Evolutionary conservation across 2,329 filamentous ascomycete genomes (phyloP).

Genomic region (Xylariomycetidae sp.): DNA sequence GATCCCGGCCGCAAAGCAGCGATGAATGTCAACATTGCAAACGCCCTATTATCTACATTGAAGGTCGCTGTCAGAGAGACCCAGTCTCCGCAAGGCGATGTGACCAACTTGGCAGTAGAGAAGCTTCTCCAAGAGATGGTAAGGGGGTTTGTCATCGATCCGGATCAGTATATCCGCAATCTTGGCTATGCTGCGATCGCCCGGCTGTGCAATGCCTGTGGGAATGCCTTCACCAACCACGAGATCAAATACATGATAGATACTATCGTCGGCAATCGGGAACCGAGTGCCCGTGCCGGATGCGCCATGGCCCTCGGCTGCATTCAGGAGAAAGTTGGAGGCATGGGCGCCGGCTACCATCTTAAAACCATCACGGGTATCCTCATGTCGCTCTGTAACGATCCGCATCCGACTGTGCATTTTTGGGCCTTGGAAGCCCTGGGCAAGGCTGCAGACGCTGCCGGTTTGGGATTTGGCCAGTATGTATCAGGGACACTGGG

Average conservation of each 20-base stretch:
- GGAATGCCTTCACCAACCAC: conserved; percentile 80
- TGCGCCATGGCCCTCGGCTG: conserved; percentile 90
- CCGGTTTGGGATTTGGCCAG: conserved; percentile 84
- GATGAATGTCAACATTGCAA: conserved; percentile 83
- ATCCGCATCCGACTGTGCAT: conserved; percentile 91
- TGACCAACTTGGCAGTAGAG: conserved; percentile 72
- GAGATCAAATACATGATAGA: conserved; percentile 92
- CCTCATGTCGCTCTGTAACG: conserved; percentile 94
- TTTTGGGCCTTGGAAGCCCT: conserved; percentile 94
- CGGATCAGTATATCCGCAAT: conserved; percentile 80
- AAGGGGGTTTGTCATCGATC: conserved; percentile 69
- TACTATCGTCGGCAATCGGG: conserved; percentile 87
- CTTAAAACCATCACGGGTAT: conserved; percentile 97
- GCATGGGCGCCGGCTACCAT: conserved; percentile 95
- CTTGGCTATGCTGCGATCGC: conserved; percentile 83
- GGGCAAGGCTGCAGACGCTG: conserved; percentile 81
- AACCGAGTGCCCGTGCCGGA: conserved; percentile 87
- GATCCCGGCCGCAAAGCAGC: conserved; percentile 87
- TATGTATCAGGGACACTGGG: conserved; percentile 89
- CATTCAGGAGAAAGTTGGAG: conserved; percentile 92
- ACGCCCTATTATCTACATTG: conserved; percentile 73
- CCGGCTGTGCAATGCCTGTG: conserved; percentile 76
- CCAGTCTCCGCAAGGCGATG: conserved; percentile 63
- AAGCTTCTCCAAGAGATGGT: conserved; percentile 75
- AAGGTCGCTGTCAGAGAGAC: conserved; percentile 84